Conservation (phyloP, 2,329 filamentous ascomycete species). For the Ceratocystis alfenasii region DNA sequence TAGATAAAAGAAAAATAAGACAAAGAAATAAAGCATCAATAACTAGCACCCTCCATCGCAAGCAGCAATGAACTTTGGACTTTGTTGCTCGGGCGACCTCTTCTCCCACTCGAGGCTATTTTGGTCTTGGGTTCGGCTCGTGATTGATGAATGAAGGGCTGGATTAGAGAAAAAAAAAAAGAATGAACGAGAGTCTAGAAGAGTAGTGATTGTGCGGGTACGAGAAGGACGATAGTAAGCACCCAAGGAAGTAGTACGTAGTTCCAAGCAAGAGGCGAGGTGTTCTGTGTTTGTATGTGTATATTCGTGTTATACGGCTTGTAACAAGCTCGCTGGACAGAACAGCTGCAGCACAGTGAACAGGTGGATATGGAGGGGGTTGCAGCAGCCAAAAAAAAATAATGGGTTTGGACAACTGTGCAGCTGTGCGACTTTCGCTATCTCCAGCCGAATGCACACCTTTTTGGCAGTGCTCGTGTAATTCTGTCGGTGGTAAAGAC, state of each 20-base stretch:
- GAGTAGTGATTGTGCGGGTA: neutral
- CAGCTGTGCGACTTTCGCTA: conserved; percentile 7
- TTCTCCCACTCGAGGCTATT: conserved; percentile 2
- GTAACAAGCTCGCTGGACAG: neutral
- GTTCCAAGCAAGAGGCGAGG: neutral
- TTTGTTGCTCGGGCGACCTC: conserved; percentile 6
- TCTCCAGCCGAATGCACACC: conserved; percentile 3
- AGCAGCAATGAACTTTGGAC: neutral
- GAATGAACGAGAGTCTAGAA: neutral
- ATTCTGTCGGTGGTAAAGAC: neutral
- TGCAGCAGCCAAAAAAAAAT: neutral
- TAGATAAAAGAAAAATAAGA: neutral
- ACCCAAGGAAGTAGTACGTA: neutral
- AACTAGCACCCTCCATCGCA: neutral
- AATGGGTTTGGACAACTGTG: neutral
- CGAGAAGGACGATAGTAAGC: conserved; percentile 3
- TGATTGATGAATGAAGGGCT: neutral
- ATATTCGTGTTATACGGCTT: neutral
- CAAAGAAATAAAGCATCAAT: conserved; percentile 7
- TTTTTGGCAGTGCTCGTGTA: conserved; percentile 3
- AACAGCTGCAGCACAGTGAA: neutral
- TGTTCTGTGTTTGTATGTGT: neutral
- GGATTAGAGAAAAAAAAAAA: neutral
- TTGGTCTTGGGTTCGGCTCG: neutral
- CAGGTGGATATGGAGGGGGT: neutral